Evolutionary conservation across 164 flowering plant genomes (phyloP).

Genomic region (Sedum album): DNA sequence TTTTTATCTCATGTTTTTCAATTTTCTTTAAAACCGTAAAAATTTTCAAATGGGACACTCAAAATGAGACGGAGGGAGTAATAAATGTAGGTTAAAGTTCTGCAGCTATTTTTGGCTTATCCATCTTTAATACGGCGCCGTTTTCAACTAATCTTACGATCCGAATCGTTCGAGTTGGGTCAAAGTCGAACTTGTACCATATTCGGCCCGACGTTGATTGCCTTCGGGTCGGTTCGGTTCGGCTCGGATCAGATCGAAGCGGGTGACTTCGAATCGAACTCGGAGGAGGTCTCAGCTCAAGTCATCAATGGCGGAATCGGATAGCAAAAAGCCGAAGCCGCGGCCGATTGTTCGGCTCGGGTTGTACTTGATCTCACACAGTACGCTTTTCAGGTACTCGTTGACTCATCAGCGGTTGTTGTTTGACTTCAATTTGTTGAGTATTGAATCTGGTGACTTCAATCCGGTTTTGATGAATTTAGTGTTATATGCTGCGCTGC

Average conservation of each 20-base stretch:
- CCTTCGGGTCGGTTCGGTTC: no score
- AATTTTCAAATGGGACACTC: no score
- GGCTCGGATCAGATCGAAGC: no score
- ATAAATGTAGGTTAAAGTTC: no score
- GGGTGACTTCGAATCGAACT: not conserved
- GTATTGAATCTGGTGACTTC: constrained; percentile 2
- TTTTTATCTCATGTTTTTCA: no score
- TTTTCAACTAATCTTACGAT: no score
- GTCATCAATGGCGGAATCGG: constrained; percentile 25
- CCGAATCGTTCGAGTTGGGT: not conserved
- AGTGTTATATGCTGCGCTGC: constrained; percentile 64
- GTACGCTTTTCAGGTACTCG: constrained; percentile 55
- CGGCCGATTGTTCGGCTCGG: constrained; percentile 73
- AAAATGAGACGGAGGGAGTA: no score
- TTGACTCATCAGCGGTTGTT: not conserved
- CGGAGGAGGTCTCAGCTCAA: not conserved
- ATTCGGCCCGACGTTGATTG: no score
- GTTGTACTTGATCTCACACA: constrained; percentile 62
- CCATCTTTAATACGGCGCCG: no score
- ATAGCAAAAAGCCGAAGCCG: constrained; percentile 25
- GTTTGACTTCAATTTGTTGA: not conserved
- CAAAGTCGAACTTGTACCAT: not conserved
- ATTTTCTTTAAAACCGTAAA: no score
- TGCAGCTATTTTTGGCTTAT: no score
- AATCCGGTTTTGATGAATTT: constrained; percentile 9